A percentile compares a stretch with the other conserved stretches of the same genome.
Conservation (phyloP, 352 stramenopile species). For the Thalassiosira sp. region DNA sequence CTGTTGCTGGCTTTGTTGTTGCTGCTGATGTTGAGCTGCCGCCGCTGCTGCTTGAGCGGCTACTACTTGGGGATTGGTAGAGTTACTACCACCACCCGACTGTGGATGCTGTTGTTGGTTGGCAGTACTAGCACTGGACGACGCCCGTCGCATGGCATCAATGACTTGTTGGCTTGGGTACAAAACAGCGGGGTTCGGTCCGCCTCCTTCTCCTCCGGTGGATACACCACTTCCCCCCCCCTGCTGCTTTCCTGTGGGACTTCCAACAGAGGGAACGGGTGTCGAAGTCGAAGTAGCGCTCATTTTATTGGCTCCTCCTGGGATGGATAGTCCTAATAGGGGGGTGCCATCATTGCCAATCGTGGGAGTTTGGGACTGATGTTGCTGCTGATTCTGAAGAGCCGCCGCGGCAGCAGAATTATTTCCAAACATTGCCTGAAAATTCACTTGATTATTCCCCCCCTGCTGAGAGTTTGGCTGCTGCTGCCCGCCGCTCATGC, state of each 20-base stretch:
- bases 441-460: background rate
- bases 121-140: background rate
- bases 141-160: background rate
- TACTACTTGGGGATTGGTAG: no score
- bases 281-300: no score
- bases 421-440: slow-evolving; percentile 1
- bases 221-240: no score
- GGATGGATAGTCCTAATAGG: no score
- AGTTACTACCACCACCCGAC: background rate
- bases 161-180: background rate
- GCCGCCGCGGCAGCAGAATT: background rate
- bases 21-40: background rate
- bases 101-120: no score
- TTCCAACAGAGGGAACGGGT: no score
- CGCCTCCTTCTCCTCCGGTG: no score
- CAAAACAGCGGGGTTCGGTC: no score
- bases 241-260: no score
- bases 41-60: slow-evolving; percentile 1
- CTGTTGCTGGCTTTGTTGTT: slow-evolving; percentile 33
- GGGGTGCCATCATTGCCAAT: background rate
- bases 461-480: no score
- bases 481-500: no score
- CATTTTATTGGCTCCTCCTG: no score
- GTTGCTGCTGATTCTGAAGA: background rate
- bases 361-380: background rate